phyloP scores from a whole-genome alignment of 2,329 filamentous ascomycete species.

The Knufia petricola region DNA sequence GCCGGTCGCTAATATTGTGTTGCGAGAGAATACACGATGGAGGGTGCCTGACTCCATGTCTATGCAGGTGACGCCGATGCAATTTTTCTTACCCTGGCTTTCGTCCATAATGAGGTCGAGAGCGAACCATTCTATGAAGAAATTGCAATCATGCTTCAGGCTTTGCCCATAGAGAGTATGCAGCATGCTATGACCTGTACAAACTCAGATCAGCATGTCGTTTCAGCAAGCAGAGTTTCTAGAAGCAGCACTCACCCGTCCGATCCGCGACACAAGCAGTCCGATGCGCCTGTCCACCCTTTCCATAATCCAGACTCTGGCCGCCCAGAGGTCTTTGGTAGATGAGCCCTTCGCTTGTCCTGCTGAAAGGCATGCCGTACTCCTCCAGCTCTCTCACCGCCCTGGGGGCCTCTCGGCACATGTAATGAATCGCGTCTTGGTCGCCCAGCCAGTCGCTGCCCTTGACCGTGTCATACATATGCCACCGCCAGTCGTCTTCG shows the following conservation, averaged over 20 bases:
- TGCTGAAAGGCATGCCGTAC: constrained; percentile 46
- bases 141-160: constrained; percentile 83
- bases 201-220: constrained; percentile 25
- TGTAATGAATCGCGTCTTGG: constrained; percentile 96
- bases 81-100: constrained; percentile 55
- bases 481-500: constrained; percentile 97
- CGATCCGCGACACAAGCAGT: constrained; percentile 9
- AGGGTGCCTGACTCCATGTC: constrained; percentile 90
- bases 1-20: constrained; percentile 67
- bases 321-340: constrained; percentile 63
- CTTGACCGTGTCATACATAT: constrained; percentile 99
- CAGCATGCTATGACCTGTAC: constrained; percentile 81
- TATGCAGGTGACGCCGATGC: constrained; percentile 79
- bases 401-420: constrained; percentile 87
- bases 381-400: constrained; percentile 70
- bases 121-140: constrained; percentile 92
- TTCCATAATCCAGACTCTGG: constrained; percentile 76
- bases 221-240: no score
- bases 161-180: constrained; percentile 90
- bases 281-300: constrained; percentile 83
- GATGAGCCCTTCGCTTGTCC: constrained; percentile 26
- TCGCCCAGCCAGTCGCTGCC: constrained; percentile 96
- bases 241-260: background rate
- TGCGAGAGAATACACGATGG: constrained; percentile 78
- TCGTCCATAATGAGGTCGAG: constrained; percentile 79